Base-by-base conservation (phyloP, 179 eudicot species). In the Dionaea muscipula region DNA sequence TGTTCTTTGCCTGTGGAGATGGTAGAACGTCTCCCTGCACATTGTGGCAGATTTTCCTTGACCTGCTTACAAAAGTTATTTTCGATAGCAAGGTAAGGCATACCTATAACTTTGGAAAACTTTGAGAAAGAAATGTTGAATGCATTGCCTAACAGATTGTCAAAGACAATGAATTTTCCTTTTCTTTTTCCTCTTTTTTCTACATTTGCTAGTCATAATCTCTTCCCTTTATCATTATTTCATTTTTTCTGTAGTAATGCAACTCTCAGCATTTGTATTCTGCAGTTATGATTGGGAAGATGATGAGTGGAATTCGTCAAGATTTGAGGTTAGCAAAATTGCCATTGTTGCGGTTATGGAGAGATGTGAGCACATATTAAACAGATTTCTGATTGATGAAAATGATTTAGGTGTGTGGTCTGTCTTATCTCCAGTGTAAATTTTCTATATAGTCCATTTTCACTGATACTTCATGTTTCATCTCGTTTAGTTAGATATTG, bases 1-100 rank as follows among this genome's bases (percentile, higher is more conserved):
- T 82, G 87, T 76, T 82, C 85, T 55, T 81, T 93, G 77, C 96
- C 99, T n/a, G 73, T 85, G 67, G 94, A 85, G 71, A 85, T 89
- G 25, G 96, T 93, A 39, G 96, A 81, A 68, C 96, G 83, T 68
- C 79, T 93, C 76, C 99, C 99, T 51, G 56, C 89, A 51, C 96
- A 93, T 73, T 93, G 99, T 69, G 81, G 94, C 78, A 76, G 81
- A 71, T 93, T 93, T 73, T 93, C 99, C 25, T 63, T 93, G 78
- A 61, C 80, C 64, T 93, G 96, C 75, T 81, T 93, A 70, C 77
- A 85, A 56, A 88, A 81, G 79, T 54, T 93, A 51, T 88, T 93
- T 68, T 70, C 80, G 55, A 69, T 93, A 72, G 68, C 84, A 76
- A 81, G 94, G 99, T 90, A 77, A 44, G 2, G 11, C 33, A 18